Evolutionary conservation across 164 flowering plant species (phyloP).

Genomic region (Taxillus chinensis): DNA sequence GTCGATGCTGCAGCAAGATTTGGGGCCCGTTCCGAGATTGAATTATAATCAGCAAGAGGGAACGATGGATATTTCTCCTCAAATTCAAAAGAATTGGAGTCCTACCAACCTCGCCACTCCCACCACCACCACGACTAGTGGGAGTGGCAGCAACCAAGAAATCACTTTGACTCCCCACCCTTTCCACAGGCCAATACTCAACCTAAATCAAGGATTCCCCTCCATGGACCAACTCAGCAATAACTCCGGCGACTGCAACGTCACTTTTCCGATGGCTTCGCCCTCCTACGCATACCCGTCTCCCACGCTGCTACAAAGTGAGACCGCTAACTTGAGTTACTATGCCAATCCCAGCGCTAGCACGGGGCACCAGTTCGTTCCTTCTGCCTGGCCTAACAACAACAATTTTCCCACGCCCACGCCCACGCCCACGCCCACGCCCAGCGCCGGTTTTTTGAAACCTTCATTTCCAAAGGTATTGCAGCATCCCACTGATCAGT

Average conservation of each 20-base stretch:
- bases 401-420: too few relatives aligned
- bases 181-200: constrained; percentile 16
- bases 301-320: constrained; percentile 21
- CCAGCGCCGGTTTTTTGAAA: constrained; percentile 4
- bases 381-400: too few relatives aligned
- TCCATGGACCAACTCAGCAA: constrained; percentile 17
- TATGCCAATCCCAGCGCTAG: too few relatives aligned
- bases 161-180: not conserved
- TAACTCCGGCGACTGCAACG: constrained; percentile 8
- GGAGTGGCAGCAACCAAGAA: not conserved
- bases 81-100: not conserved
- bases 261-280: constrained; percentile 17
- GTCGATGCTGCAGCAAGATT: not conserved
- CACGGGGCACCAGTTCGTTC: too few relatives aligned
- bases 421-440: too few relatives aligned
- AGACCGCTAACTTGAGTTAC: not conserved
- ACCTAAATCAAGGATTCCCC: constrained; percentile 17
- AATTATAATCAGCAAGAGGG: not conserved
- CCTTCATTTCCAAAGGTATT: constrained; percentile 19
- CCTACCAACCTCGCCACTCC: too few relatives aligned
- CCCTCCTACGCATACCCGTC: constrained; percentile 27
- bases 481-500: constrained; percentile 9
- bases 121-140: constrained; percentile 19
- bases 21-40: not conserved
- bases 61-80: not conserved